Conservation (phyloP, 768 basidiomycete species). For the Lactifluus rugatus region DNA sequence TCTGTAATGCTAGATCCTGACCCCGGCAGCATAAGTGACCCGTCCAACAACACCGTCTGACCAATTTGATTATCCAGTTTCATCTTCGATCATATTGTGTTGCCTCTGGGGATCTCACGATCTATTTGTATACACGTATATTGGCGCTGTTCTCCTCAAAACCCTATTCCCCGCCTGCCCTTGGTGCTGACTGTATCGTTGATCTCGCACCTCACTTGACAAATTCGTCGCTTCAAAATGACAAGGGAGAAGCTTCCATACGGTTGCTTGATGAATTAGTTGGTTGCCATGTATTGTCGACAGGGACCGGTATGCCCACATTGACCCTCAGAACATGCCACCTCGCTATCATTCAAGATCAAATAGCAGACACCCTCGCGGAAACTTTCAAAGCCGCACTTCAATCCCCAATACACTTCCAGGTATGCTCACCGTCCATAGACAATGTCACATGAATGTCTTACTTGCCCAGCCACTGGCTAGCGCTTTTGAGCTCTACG, state of each 20-base stretch:
- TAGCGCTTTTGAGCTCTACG: slow-evolving; percentile 93
- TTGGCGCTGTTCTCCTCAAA: slow-evolving; percentile 81
- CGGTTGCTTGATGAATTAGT: slow-evolving; percentile 72
- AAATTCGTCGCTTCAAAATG: slow-evolving; percentile 79
- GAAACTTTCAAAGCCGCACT: slow-evolving; percentile 84
- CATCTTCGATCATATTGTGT: slow-evolving; percentile 88
- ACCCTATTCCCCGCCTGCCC: slow-evolving; percentile 47
- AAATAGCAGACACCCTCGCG: slow-evolving; percentile 55
- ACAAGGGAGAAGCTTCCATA: slow-evolving; percentile 59
- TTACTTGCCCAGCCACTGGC: slow-evolving; percentile 50
- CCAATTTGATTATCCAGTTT: slow-evolving; percentile 44
- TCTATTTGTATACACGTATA: slow-evolving; percentile 75
- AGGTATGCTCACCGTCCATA: slow-evolving; percentile 37
- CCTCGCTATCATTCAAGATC: slow-evolving; percentile 43
- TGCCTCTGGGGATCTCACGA: slow-evolving; percentile 60
- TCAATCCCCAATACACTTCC: slow-evolving; percentile 75
- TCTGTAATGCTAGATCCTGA: slow-evolving; percentile 24
- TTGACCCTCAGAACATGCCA: slow-evolving; percentile 29
- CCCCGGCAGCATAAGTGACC: neutral
- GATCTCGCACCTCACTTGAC: slow-evolving; percentile 76
- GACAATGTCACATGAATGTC: neutral
- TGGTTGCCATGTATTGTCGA: slow-evolving; percentile 46
- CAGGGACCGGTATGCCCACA: neutral
- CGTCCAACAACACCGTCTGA: neutral
- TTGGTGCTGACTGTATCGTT: slow-evolving; percentile 23